A percentile compares a stretch with the other conserved stretches of the same genome.
Conservation (phyloP, 441 rosid genomes). For the Pelargonium australe region DNA sequence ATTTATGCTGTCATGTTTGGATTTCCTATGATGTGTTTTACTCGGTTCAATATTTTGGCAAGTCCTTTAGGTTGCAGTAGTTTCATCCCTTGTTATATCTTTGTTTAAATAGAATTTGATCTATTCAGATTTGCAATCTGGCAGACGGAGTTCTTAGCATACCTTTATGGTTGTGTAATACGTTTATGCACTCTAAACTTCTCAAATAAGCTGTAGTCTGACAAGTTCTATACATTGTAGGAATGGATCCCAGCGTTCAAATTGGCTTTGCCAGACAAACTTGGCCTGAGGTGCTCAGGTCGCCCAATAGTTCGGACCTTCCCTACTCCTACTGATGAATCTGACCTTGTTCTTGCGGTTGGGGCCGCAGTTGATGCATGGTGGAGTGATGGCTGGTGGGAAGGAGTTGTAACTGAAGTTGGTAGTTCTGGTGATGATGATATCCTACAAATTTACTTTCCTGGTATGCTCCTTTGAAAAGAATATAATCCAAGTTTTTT, state of each 20-base stretch:
- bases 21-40: not conserved
- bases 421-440: slow-evolving; percentile 26
- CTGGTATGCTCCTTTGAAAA: slow-evolving; percentile 47
- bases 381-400: slow-evolving; percentile 99
- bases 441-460: slow-evolving; percentile 52
- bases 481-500: slow-evolving; percentile 6
- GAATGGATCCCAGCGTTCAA: slow-evolving; percentile 84
- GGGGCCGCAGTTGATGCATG: slow-evolving; percentile 90
- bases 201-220: slow-evolving; percentile 12
- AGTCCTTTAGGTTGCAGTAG: not conserved
- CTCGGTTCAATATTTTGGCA: not conserved
- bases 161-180: not conserved
- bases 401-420: slow-evolving; percentile 60
- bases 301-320: slow-evolving; percentile 73
- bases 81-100: not conserved
- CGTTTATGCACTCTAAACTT: not conserved
- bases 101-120: not conserved
- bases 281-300: slow-evolving; percentile 63
- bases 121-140: not conserved
- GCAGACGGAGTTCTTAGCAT: not conserved
- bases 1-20: not conserved
- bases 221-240: slow-evolving; percentile 31
- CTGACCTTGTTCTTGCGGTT: slow-evolving; percentile 31
- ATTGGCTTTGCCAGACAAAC: slow-evolving; percentile 68
- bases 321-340: slow-evolving; percentile 35